These are phyloP conservation scores for Stemphylium lycopersici DNA, from an alignment of 2,329 filamentous ascomycete genomes.

Conservation along the genomic window DNA sequence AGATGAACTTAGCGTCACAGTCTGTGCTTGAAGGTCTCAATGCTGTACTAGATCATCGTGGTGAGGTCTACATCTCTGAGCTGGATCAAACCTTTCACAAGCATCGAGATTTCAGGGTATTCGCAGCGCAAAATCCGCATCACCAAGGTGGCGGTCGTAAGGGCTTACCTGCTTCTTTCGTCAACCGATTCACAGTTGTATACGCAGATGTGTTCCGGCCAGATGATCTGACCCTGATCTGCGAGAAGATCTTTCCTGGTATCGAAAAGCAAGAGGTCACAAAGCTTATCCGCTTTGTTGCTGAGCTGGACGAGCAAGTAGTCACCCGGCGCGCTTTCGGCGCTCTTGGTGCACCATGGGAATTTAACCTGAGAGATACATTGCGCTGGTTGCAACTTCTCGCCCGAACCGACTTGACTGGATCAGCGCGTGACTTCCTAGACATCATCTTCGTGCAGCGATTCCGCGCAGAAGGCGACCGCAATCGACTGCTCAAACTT, in stretches of 20 bases:
- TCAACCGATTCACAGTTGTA: constrained; percentile 97
- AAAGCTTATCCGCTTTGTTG: constrained; percentile 79
- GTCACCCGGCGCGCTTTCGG: constrained; percentile 62
- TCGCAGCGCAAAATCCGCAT: constrained; percentile 96
- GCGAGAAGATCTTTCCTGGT: constrained; percentile 73
- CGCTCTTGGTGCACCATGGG: constrained; percentile 78
- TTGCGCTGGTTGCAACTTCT: constrained; percentile 84
- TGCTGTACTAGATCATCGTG: constrained; percentile 93
- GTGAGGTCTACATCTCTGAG: constrained; percentile 93
- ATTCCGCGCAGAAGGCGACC: constrained; percentile 77
- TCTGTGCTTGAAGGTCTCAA: constrained; percentile 96
- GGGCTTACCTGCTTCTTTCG: constrained; percentile 91
- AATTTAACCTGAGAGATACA: constrained; percentile 91
- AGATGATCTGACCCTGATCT: constrained; percentile 83
- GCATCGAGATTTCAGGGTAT: constrained; percentile 89
- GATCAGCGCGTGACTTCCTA: constrained; percentile 73
- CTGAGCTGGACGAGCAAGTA: constrained; percentile 75
- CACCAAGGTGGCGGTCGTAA: constrained; percentile 96
- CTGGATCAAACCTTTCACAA: constrained; percentile 91
- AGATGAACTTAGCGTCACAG: constrained; percentile 98
- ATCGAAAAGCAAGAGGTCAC: constrained; percentile 65
- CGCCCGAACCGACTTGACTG: constrained; percentile 63
- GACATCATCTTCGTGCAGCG: constrained; percentile 84
- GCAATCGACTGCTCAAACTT: constrained; percentile 66
- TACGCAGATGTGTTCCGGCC: constrained; percentile 90